Evolutionary conservation across 179 eudicot species (phyloP).

Genomic region (Spinacia oleracea): DNA sequence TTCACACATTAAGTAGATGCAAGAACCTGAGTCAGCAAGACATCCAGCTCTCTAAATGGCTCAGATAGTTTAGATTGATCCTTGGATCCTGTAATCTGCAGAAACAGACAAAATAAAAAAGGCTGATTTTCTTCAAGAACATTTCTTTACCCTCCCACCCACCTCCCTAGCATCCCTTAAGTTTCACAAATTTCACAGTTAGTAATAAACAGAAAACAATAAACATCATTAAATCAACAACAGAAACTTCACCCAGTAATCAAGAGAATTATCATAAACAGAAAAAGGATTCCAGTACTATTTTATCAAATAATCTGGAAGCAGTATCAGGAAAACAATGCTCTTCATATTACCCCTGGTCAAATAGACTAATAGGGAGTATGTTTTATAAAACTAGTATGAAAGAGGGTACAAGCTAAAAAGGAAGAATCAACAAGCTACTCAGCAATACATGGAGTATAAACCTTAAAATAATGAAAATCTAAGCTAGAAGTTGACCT

Average conservation of each 20-base stretch:
- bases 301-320: not conserved
- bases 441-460: not conserved
- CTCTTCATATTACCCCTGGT: not conserved
- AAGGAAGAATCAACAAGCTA: not conserved
- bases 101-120: constrained; percentile 19
- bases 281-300: not conserved
- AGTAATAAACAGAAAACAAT: too few relatives aligned
- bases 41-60: constrained; percentile 89
- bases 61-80: constrained; percentile 77
- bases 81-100: constrained; percentile 80
- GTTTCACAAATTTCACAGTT: too few relatives aligned
- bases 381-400: not conserved
- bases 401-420: not conserved
- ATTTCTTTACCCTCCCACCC: not conserved
- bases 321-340: not conserved
- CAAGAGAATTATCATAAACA: not conserved
- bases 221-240: not conserved
- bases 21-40: constrained; percentile 83
- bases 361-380: not conserved
- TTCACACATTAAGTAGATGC: not conserved
- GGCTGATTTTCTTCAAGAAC: not conserved
- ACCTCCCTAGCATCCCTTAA: not conserved
- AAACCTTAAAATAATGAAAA: not conserved
- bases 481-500: not conserved
- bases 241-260: not conserved